Evolutionary conservation across 2,329 filamentous ascomycete genomes (phyloP).

Genomic region (Pezicula rhizophila): DNA sequence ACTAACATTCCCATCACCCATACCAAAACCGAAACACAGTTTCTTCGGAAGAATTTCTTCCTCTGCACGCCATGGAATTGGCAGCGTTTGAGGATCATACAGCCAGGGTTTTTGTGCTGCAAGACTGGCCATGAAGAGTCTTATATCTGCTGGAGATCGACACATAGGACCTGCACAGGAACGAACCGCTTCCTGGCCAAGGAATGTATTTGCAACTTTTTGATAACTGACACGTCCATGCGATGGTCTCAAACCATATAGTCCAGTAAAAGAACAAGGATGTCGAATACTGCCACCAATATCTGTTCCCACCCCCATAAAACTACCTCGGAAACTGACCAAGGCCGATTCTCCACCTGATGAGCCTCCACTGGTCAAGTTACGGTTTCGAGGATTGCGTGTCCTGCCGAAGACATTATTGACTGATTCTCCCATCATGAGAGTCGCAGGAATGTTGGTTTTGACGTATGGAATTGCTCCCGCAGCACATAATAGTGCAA

Average conservation of each 20-base stretch:
- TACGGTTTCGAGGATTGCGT: conserved; percentile 70
- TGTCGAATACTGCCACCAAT: conserved; percentile 12
- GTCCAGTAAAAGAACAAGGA: conserved; percentile 37
- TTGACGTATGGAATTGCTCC: conserved; percentile 86
- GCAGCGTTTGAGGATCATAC: neutral
- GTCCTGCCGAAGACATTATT: conserved; percentile 71
- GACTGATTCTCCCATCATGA: conserved; percentile 11
- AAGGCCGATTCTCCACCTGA: conserved; percentile 38
- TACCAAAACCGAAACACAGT: conserved; percentile 17
- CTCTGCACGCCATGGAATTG: neutral
- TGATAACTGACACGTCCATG: conserved; percentile 1
- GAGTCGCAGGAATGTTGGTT: conserved; percentile 78
- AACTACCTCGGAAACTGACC: conserved; percentile 9
- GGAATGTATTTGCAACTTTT: neutral
- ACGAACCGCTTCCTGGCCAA: neutral
- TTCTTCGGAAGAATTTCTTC: conserved; percentile 13
- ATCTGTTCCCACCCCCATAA: conserved; percentile 15
- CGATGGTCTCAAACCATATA: conserved; percentile 32
- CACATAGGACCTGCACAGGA: neutral
- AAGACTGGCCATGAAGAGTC: neutral
- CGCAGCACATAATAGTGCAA: conserved; percentile 74
- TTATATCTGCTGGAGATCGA: neutral
- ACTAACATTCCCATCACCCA: conserved; percentile 17
- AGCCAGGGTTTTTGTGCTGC: neutral
- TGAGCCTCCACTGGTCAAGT: conserved; percentile 78